Conservation (phyloP, 2,329 filamentous ascomycete species). For the Thielaviopsis musarum region DNA sequence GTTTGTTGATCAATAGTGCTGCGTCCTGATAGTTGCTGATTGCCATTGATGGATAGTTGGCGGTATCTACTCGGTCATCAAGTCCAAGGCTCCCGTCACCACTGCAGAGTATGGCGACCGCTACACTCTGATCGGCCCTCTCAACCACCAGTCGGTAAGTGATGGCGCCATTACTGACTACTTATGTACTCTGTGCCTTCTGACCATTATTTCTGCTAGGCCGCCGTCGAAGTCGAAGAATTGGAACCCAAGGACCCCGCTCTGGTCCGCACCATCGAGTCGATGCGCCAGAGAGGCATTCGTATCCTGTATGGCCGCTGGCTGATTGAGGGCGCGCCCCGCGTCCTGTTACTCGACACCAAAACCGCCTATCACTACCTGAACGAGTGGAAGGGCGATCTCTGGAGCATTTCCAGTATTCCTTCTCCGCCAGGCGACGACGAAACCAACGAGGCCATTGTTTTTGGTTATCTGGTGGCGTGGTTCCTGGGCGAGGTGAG, state of each 20-base stretch:
- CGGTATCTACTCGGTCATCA: conserved; percentile 97
- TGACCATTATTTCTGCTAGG: conserved; percentile 30
- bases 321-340: conserved; percentile 90
- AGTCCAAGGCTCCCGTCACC: conserved; percentile 95
- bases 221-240: conserved; percentile 94
- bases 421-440: conserved; percentile 83
- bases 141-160: conserved; percentile 76
- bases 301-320: conserved; percentile 85
- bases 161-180: not conserved
- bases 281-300: conserved; percentile 86
- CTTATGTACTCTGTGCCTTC: not conserved
- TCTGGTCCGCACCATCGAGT: conserved; percentile 65
- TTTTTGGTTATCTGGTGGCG: conserved; percentile 91
- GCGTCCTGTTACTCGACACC: conserved; percentile 88
- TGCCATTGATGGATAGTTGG: conserved; percentile 43
- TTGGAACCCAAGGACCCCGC: conserved; percentile 70
- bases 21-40: conserved; percentile 3
- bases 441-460: conserved; percentile 93
- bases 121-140: conserved; percentile 87
- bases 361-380: conserved; percentile 81
- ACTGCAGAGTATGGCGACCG: conserved; percentile 96
- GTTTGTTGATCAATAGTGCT: conserved; percentile 29
- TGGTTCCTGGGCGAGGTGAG: conserved; percentile 95
- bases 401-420: conserved; percentile 86
- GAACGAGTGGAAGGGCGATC: conserved; percentile 91